Evolutionary conservation across 2,329 filamentous ascomycete species (phyloP).

Genomic region (Parastagonospora nodorum): DNA sequence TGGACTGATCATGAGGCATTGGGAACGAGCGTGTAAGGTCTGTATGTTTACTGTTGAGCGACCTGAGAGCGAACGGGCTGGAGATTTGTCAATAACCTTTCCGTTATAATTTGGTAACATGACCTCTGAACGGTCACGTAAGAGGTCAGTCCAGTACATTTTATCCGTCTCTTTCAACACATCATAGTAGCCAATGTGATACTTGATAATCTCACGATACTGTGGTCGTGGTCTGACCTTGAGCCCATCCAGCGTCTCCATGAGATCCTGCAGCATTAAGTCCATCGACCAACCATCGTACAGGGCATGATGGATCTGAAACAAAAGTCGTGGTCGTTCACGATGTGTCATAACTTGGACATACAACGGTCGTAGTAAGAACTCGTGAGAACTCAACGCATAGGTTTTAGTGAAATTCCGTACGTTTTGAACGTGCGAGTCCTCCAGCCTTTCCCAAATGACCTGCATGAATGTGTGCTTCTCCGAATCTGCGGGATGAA

Average conservation of each 20-base stretch:
- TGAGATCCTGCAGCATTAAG: slow-evolving; percentile 71
- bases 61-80: slow-evolving; percentile 5
- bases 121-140: slow-evolving; percentile 60
- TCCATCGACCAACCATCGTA: slow-evolving; percentile 97
- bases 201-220: slow-evolving; percentile 65
- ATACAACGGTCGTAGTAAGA: slow-evolving; percentile 63
- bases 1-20: slow-evolving; percentile 56
- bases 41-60: slow-evolving; percentile 23
- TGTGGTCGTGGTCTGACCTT: slow-evolving; percentile 54
- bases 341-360: slow-evolving; percentile 58
- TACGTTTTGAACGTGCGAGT: slow-evolving; percentile 53
- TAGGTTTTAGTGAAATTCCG: slow-evolving; percentile 50
- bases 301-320: slow-evolving; percentile 78
- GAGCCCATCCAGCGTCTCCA: slow-evolving; percentile 52
- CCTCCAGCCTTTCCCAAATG: slow-evolving; percentile 61
- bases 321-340: slow-evolving; percentile 25
- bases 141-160: slow-evolving; percentile 72
- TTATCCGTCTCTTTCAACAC: background rate
- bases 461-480: slow-evolving; percentile 64
- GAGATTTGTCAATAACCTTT: slow-evolving; percentile 12
- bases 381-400: slow-evolving; percentile 40
- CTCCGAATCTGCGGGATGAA: slow-evolving; percentile 54
- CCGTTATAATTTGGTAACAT: slow-evolving; percentile 64
- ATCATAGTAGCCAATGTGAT: slow-evolving; percentile 25
- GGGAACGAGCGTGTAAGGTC: slow-evolving; percentile 22